Base-by-base conservation (phyloP, 805 yeast species). In the Lipomyces mesembrius region DNA sequence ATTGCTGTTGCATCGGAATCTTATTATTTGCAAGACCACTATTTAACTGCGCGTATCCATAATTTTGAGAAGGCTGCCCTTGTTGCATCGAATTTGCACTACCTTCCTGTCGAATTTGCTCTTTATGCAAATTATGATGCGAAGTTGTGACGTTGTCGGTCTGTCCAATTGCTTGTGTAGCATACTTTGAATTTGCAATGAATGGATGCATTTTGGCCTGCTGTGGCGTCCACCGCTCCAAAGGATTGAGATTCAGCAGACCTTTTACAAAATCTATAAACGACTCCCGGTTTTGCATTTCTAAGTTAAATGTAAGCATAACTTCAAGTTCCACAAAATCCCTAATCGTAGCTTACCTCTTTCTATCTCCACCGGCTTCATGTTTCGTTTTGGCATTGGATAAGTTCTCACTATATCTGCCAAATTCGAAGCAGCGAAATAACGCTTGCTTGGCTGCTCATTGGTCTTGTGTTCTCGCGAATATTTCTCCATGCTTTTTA, bases 161-260 rank as follows among this genome's bases (percentile, higher is more conserved):
- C 12, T 57, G 61, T 43, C 64, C 62, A 12, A n/a, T 22, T 25
- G 34, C 17, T 22, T 32, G 29, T 12, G 65, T 61, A 39, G 53
- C 57, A 73, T 85, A 88, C 64, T 80, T 82, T 62, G 81, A 81
- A 60, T 84, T 87, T 4, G 90, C 89, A 22, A 95, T 86, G 77
- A 95, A 95, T 0, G 98, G 98, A 79, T 95, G 99, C 77, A 85
- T 81, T 17, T 88, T 81, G 0, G 98, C 99, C 77, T 95, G 98
- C 72, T 92, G 97, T 12, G 99, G 99, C 0, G 98, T 91, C 89
- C 97, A 90, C 73, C 99, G 85, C 77, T 92, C 97, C 73, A 95
- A 83, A 0, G 99, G 99, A 77, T 94, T 93, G 74, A 92, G 78
- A 71, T 89, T 91, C 68, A 95, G 80, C 9, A 91, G 83, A 32